Percentiles rank a stretch among this genome's conserved stretches.
These are phyloP conservation scores for Eucalyptus fibrosa DNA, from an alignment of 345 rosid species.

Conservation along the genomic window DNA sequence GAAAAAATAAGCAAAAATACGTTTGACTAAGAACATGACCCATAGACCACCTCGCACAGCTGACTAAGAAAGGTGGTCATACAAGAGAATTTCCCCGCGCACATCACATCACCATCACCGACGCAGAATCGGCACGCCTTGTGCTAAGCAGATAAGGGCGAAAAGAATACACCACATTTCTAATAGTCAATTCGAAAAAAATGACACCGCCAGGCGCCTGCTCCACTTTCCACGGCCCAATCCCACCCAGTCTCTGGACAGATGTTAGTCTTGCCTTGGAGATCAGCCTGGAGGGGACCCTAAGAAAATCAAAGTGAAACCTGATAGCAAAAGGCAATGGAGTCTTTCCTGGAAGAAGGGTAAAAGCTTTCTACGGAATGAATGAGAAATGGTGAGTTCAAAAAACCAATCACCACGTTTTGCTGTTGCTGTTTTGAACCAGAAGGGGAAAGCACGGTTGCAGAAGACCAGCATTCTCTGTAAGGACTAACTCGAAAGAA, in stretches of 20 bases:
- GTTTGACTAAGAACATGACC: background rate
- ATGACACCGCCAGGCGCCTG: background rate
- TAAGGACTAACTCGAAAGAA: background rate
- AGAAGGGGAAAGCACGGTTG: background rate
- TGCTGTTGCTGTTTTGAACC: background rate
- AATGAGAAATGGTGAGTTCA: background rate
- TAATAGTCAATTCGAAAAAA: background rate
- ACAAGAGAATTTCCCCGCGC: background rate
- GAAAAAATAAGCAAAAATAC: background rate
- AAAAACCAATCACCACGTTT: background rate
- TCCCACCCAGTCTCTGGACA: background rate
- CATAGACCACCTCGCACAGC: background rate
- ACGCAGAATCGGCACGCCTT: background rate
- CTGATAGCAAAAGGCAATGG: background rate
- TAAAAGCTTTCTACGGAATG: background rate
- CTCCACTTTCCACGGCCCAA: background rate
- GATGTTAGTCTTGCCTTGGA: background rate
- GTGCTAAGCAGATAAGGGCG: background rate
- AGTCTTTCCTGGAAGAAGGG: background rate
- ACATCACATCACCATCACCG: background rate
- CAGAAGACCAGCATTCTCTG: background rate
- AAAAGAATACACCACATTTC: background rate
- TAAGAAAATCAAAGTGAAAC: background rate
- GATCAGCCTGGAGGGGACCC: background rate
- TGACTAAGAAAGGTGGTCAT: background rate